A percentile compares a stretch with the other conserved stretches of the same genome.
Evolutionary conservation across 257 asterid species (phyloP).

Genomic region (Scutellaria barbata): DNA sequence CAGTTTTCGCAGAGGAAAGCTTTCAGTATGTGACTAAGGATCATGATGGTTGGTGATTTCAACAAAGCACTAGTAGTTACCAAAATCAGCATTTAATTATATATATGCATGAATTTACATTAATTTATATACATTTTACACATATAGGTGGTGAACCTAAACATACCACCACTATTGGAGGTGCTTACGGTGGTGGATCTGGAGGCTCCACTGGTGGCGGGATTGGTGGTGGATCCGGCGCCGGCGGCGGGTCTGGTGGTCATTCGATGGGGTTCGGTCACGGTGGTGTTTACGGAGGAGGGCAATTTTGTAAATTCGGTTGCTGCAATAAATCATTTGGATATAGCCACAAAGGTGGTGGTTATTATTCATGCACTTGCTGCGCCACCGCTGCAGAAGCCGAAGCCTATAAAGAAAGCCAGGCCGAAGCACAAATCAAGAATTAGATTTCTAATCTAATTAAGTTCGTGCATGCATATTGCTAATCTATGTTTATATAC

Average conservation of each 20-base stretch:
- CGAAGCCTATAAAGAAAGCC: conserved; percentile 32
- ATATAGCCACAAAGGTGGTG: conserved; percentile 41
- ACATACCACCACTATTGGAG: conserved; percentile 17
- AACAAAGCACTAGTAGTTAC: too few species aligned
- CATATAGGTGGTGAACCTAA: conserved; percentile 32
- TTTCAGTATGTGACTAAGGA: background rate
- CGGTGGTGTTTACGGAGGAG: conserved; percentile 44
- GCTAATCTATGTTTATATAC: too few species aligned
- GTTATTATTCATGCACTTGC: conserved; percentile 44
- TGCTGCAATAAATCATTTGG: conserved; percentile 49
- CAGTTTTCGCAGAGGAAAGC: conserved; percentile 33
- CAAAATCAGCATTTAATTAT: too few species aligned
- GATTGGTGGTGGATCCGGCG: background rate
- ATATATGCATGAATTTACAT: background rate
- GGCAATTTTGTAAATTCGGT: conserved; percentile 43
- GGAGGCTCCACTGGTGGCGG: background rate
- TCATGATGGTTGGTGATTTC: conserved; percentile 5
- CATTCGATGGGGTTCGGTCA: conserved; percentile 39
- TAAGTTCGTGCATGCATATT: background rate
- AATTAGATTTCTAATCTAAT: background rate
- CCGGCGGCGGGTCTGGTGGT: conserved; percentile 17
- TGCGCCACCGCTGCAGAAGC: conserved; percentile 45
- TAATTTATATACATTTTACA: background rate
- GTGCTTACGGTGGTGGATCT: background rate
- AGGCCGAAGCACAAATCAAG: conserved; percentile 19